Conservation (phyloP, 1,139 yeast species). For the Lodderomyces oxycetoniae region DNA sequence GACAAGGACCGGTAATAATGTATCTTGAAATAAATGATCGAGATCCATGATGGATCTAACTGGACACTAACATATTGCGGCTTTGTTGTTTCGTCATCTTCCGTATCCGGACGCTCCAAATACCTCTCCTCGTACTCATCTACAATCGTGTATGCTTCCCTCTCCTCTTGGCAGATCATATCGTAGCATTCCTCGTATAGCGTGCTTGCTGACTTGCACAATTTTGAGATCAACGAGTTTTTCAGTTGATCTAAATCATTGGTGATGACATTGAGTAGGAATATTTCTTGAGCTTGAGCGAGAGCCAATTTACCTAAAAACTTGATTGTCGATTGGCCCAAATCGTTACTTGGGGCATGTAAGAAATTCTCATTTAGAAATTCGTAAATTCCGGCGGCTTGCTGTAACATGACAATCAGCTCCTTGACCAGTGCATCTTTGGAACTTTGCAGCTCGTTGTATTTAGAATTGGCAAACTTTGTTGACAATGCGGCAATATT, state of each 20-base stretch:
- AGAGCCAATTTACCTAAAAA: constrained; percentile 64
- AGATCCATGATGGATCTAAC: constrained; percentile 45
- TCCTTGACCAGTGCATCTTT: constrained; percentile 38
- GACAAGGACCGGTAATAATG: constrained; percentile 41
- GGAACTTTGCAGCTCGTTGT: constrained; percentile 36
- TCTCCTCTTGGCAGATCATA: constrained; percentile 13
- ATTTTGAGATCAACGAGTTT: constrained; percentile 66
- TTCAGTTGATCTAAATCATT: constrained; percentile 45
- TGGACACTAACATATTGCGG: constrained; percentile 38
- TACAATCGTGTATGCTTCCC: constrained; percentile 8
- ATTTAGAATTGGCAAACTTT: constrained; percentile 49
- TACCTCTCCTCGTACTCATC: constrained; percentile 17
- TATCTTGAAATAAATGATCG: constrained; percentile 43
- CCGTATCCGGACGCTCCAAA: constrained; percentile 14
- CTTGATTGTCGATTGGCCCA: constrained; percentile 63
- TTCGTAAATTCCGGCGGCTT: constrained; percentile 73
- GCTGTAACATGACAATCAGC: constrained; percentile 62
- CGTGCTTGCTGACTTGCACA: constrained; percentile 58
- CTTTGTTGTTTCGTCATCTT: constrained; percentile 16
- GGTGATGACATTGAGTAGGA: constrained; percentile 58
- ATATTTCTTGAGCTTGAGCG: constrained; percentile 88
- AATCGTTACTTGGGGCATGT: constrained; percentile 84
- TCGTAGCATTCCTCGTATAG: constrained; percentile 49
- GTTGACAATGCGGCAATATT: constrained; percentile 46
- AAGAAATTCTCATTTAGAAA: constrained; percentile 76